A percentile compares a stretch with the other conserved stretches of the same genome.
Conservation (phyloP, 2,329 filamentous ascomycete species). For the Calonectria montana region DNA sequence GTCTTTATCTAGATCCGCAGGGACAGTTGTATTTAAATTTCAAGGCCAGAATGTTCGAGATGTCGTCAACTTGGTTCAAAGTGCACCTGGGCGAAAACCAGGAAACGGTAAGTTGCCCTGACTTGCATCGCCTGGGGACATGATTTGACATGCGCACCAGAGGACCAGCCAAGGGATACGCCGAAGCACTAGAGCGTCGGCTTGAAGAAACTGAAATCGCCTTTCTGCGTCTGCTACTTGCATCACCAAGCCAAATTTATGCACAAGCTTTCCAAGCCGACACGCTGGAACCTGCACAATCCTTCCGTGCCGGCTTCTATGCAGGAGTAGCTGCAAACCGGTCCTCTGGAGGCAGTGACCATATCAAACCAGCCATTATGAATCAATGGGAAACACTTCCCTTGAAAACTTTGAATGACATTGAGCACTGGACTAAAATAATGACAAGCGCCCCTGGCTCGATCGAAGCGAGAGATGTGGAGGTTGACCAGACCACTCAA, state of each 20-base stretch:
- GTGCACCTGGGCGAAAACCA: neutral
- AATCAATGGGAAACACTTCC: neutral
- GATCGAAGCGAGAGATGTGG: neutral
- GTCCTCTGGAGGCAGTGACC: neutral
- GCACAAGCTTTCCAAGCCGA: conserved; percentile 16
- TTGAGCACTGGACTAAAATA: neutral
- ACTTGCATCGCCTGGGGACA: neutral
- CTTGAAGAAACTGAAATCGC: conserved; percentile 54
- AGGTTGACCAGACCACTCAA: neutral
- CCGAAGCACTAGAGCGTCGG: conserved; percentile 55
- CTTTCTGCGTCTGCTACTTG: conserved; percentile 46
- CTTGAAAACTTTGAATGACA: neutral
- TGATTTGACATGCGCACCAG: conserved; percentile 36
- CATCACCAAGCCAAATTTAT: neutral
- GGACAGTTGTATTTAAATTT: neutral
- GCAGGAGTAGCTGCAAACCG: neutral
- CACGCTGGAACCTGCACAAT: neutral
- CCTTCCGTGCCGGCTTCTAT: neutral
- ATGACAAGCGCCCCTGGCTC: neutral
- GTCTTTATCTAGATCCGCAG: too few species aligned
- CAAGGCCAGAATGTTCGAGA: neutral
- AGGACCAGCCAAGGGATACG: conserved; percentile 59
- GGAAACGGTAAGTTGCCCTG: neutral
- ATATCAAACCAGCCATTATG: neutral
- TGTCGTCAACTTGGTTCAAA: neutral